Percentiles rank a stretch among this genome's conserved stretches.
phyloP scores from a whole-genome alignment of 768 basidiomycete species.

The Mycena filopes region DNA sequence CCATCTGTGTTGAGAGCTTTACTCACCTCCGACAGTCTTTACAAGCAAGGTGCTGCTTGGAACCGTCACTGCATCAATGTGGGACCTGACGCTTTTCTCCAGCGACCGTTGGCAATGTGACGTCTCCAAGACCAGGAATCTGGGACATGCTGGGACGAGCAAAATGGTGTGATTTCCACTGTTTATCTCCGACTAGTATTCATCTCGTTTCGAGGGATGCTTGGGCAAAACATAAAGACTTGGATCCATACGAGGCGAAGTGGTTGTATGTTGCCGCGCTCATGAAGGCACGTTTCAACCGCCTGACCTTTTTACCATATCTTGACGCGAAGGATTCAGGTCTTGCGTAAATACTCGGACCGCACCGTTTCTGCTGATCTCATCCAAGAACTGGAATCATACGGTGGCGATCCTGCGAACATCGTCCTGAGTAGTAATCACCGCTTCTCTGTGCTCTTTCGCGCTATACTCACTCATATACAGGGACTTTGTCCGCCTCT shows the following conservation, averaged over 20 bases:
- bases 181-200: conserved; percentile 2
- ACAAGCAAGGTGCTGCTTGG: conserved; percentile 83
- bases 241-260: conserved; percentile 84
- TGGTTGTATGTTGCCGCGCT: conserved; percentile 90
- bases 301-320: neutral
- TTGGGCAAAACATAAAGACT: conserved; percentile 92
- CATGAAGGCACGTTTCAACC: conserved; percentile 66
- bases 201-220: conserved; percentile 74
- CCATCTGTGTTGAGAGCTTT: conserved; percentile 1
- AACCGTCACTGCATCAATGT: conserved; percentile 5
- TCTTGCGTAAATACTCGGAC: conserved; percentile 84
- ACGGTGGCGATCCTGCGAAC: conserved; percentile 72
- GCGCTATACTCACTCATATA: neutral
- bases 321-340: conserved; percentile 53
- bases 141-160: conserved; percentile 93
- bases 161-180: conserved; percentile 76
- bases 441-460: neutral
- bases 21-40: conserved; percentile 63
- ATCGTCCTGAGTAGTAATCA: conserved; percentile 72
- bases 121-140: conserved; percentile 80
- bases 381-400: conserved; percentile 82
- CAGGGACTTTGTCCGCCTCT: conserved; percentile 60
- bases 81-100: conserved; percentile 29
- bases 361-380: conserved; percentile 81
- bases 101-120: conserved; percentile 94